Base-by-base conservation (phyloP, 106 monocot genomes). In the Dendrobium officinale region DNA sequence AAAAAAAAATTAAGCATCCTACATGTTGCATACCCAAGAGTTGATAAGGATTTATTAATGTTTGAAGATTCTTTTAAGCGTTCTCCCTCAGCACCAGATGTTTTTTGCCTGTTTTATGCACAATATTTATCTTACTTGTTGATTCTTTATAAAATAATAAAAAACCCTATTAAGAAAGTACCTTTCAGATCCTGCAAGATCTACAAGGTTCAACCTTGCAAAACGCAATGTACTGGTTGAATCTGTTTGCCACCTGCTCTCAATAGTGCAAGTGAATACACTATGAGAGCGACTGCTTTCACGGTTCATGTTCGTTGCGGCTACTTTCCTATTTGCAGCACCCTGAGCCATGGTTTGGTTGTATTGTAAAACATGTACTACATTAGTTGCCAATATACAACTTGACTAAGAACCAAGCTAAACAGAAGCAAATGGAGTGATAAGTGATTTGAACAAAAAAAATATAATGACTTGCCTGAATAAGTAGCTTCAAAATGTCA, bases 121-220 rank as follows among this genome's bases (percentile, higher is more conserved):
- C 2, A 74, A 44, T 6, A 74, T 24, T 15, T 20, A 74, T 74
- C 20, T 74, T 44, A 19, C 16, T 42, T 10, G 6, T 4, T 74
- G 74, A 74, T 44, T 74, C 19, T 74, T 44, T 19, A 42, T 13
- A n/a, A 74, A 74, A 8, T 20, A 42, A 74, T 19, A 43, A 16
- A 72, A 44, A 78, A 72, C 45, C 43, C 11, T 27, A 58, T 79
- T 17, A 1, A 81, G 24, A 37, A 40, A 16, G 47, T 79, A 97
- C 96, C 96, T 94, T 84, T 94, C 94, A 75, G 96, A 97, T 19
- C 96, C 96, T 84, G 96, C 96, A 75, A 97, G 86, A 89, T 97
- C 96, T 31, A 97, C 96, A 82, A 97, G 89, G 74, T 94, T 97
- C 56, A 97, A 75, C 82, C 96, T 97, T 59, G 94, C 92, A 88